Base-by-base conservation (phyloP, 331 rosid genomes). In the Cydonia oblonga region DNA sequence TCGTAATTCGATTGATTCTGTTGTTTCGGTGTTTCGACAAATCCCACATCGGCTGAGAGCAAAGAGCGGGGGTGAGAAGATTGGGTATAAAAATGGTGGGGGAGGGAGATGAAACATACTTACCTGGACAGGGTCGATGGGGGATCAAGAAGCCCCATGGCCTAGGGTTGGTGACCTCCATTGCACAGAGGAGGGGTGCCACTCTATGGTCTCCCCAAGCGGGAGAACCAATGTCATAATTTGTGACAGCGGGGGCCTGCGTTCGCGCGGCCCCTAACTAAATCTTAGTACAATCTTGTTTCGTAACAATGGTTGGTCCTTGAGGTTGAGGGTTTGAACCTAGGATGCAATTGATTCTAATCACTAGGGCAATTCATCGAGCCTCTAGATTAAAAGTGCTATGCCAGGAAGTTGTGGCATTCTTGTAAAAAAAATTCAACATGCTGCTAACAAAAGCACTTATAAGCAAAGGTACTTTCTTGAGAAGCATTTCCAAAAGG, bases 51-150 rank as follows among this genome's bases (percentile, higher is more conserved):
- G 76, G 63, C n/a, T 56, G 68, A 2, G 25, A 12, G 28, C 15
- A 28, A 28, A 14, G 9, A 18, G 68, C 0, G 53, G 3, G 56
- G 29, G 22, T 12, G 68, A 11, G 35, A 60, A 14, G 10, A 42
- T 12, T 12, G 6, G 46, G 35, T 60, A 40, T 72, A 72, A 24
- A 60, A 42, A 3, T 0, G 58, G n/a, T 25, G 18, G 2, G 11
- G 49, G 24, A 10, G 28, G 7, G 2, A 5, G 0, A 0, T 3
- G 1, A 5, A 26, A 71, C 15, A 0, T 59, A 60, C 68, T 72
- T 72, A 72, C 68, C 68, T 40, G 46, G 76, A 72, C 68, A 64
- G 20, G 74, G 68, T 72, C 29, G 10, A 59, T 72, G 49, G 68
- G 49, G 9, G 16, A 40, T 60, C 68, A 42, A 42, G 40, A 24